phyloP scores from a whole-genome alignment of 179 eudicot species.

The Silene coronaria region DNA sequence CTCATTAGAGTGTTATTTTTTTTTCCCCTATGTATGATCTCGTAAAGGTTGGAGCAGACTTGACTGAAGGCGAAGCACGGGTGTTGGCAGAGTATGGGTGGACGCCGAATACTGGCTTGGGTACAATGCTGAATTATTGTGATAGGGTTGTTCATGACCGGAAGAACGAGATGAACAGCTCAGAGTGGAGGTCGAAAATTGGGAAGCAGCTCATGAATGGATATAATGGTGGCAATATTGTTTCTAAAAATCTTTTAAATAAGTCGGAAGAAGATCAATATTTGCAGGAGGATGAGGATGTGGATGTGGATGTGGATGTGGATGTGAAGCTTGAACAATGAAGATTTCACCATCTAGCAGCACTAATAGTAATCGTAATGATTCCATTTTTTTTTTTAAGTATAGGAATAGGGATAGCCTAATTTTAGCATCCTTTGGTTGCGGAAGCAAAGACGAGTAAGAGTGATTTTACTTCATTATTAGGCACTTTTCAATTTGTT shows the following conservation, averaged over 20 bases:
- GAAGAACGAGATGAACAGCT: constrained; percentile 50
- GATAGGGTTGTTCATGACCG: constrained; percentile 87
- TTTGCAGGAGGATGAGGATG: constrained; percentile 13
- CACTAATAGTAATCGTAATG: not conserved
- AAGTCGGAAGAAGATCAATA: constrained; percentile 40
- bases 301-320: constrained; percentile 32
- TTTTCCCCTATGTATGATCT: not conserved
- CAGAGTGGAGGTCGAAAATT: constrained; percentile 85
- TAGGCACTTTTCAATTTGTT: too few relatives aligned
- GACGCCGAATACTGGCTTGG: constrained; percentile 79
- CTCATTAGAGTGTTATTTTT: not conserved
- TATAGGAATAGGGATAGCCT: too few relatives aligned
- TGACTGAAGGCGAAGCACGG: constrained; percentile 81
- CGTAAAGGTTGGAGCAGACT: constrained; percentile 73
- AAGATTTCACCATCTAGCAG: constrained; percentile 6
- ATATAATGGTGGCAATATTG: constrained; percentile 62
- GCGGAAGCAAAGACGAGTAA: too few relatives aligned
- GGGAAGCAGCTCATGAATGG: constrained; percentile 69
- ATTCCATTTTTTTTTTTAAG: too few relatives aligned
- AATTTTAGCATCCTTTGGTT: too few relatives aligned
- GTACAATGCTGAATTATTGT: constrained; percentile 81
- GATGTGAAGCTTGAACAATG: constrained; percentile 57
- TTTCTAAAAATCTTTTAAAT: constrained; percentile 35
- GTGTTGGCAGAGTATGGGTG: constrained; percentile 81
- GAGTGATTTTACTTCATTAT: too few relatives aligned